Evolutionary conservation across 73 alveolate genomes (phyloP).

Genomic region (Paramecium octaurelia): DNA sequence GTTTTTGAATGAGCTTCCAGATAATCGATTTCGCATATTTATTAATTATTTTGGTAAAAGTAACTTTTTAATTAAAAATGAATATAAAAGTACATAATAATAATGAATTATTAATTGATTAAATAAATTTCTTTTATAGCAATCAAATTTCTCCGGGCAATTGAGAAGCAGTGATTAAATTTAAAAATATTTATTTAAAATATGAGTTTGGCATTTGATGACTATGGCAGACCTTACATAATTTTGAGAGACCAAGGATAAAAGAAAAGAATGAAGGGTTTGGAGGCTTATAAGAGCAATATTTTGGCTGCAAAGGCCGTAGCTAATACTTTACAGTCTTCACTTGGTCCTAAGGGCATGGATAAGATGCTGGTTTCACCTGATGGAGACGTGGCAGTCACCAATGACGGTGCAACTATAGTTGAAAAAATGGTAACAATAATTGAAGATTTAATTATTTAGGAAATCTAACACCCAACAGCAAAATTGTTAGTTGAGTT

Average conservation of each 20-base stretch:
- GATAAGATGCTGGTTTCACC: conserved; percentile 97
- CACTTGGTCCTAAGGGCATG: conserved; percentile 99
- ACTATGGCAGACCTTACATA: conserved; percentile 94
- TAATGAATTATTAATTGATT: background rate
- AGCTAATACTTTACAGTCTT: conserved; percentile 84
- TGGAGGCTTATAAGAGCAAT: conserved; percentile 88
- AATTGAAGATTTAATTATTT: background rate
- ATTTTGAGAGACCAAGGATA: conserved; percentile 89
- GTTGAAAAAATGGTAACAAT: conserved; percentile 91
- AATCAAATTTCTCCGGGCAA: background rate
- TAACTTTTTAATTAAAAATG: background rate
- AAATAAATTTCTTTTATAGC: background rate
- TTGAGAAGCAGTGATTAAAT: background rate
- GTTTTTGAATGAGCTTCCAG: background rate
- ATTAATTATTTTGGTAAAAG: background rate
- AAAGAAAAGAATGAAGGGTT: conserved; percentile 95
- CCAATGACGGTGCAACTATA: conserved; percentile 99
- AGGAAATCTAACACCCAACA: conserved; percentile 88
- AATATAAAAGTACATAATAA: background rate
- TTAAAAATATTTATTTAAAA: conserved; percentile 6
- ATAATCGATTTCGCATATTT: background rate
- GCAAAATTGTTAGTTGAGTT: conserved; percentile 98
- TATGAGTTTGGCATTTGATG: conserved; percentile 83
- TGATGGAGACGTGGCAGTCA: conserved; percentile 97
- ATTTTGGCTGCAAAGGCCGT: conserved; percentile 77